Evolutionary conservation across 1,284 basidiomycete genomes (phyloP).

Genomic region (Vanrija sp.): DNA sequence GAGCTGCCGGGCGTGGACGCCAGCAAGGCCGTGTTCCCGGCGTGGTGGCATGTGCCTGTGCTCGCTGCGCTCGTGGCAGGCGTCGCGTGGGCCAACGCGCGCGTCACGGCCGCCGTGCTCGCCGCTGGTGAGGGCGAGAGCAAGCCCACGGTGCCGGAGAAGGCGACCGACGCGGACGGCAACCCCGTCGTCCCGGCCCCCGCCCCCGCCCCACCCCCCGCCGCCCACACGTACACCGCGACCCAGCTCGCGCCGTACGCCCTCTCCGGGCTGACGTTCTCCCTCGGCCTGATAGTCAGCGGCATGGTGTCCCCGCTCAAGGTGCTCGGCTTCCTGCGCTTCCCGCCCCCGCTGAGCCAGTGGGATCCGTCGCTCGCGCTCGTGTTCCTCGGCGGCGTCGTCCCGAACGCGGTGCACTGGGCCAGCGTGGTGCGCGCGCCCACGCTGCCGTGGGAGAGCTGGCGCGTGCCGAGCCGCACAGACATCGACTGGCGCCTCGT

Average conservation of each 20-base stretch:
- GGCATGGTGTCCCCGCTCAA: constrained; percentile 57
- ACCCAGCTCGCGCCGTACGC: constrained; percentile 42
- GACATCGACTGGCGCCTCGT: constrained; percentile 57
- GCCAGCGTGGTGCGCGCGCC: constrained; percentile 4
- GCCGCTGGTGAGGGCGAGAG: not conserved
- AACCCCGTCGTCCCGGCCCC: not conserved
- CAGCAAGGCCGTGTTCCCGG: not conserved
- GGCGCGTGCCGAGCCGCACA: constrained; percentile 32
- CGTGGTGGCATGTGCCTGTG: constrained; percentile 49
- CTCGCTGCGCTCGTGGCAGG: constrained; percentile 53
- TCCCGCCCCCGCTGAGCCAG: constrained; percentile 16
- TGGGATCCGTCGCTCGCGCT: constrained; percentile 53
- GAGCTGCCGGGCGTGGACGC: not conserved
- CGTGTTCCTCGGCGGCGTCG: constrained; percentile 51
- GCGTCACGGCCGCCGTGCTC: not conserved
- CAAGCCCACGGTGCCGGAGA: not conserved
- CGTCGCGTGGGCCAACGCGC: not conserved
- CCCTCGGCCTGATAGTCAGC: constrained; percentile 58
- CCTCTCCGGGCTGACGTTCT: constrained; percentile 56
- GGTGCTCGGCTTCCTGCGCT: constrained; percentile 58
- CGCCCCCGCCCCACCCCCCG: not conserved
- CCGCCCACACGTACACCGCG: not conserved
- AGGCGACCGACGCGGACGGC: not conserved
- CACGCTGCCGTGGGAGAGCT: constrained; percentile 29
- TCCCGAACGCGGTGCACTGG: constrained; percentile 50